Percentiles rank a stretch among this genome's conserved stretches.
Conservation (phyloP, 495 filamentous ascomycete species). For the Penicillium lividum region DNA sequence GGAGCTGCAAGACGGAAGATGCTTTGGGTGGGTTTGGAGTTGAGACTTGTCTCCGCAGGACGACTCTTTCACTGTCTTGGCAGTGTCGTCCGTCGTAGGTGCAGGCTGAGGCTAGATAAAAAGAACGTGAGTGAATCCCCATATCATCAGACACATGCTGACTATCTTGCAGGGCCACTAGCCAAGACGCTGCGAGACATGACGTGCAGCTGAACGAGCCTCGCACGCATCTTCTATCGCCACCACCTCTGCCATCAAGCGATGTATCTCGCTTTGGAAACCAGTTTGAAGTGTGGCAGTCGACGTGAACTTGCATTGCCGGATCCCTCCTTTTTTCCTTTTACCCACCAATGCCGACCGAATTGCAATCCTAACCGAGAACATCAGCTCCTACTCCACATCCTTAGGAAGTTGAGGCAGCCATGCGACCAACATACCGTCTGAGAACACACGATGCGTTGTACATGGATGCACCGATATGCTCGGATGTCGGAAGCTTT, state of each 20-base stretch:
- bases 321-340: no score
- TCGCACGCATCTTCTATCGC: not conserved
- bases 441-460: not conserved
- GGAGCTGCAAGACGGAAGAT: not conserved
- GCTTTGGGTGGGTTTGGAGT: not conserved
- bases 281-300: no score
- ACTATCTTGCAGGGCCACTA: slow-evolving; percentile 5
- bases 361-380: no score
- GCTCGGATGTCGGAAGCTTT: no score
- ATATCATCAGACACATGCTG: not conserved
- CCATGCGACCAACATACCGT: not conserved
- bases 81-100: slow-evolving; percentile 4
- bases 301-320: no score
- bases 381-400: not conserved
- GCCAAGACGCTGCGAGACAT: slow-evolving; percentile 2
- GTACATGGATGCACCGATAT: no score
- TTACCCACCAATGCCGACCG: no score
- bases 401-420: not conserved
- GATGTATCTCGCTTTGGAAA: no score
- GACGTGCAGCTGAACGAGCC: not conserved
- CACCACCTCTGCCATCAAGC: not conserved
- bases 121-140: slow-evolving; percentile 1
- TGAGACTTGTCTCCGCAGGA: not conserved
- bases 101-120: not conserved
- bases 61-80: not conserved